Base-by-base conservation (phyloP, 352 stramenopile genomes). In the Thraustochytrium striatum region DNA sequence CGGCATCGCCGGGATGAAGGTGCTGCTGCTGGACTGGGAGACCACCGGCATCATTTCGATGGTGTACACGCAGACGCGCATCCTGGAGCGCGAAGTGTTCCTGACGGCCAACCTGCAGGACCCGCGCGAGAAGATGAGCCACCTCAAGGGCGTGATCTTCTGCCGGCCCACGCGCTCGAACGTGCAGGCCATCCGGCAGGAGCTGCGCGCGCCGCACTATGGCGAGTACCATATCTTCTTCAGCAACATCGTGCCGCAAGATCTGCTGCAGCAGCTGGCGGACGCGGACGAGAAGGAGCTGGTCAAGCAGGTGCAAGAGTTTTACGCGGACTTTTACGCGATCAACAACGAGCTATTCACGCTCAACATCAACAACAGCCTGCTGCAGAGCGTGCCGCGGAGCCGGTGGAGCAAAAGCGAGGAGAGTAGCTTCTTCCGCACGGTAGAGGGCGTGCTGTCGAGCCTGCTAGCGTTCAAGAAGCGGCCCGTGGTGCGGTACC, bases 221-320 rank as follows among this genome's bases (percentile, higher is more conserved):
- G 87, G 89, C 1, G 93, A 98, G 86, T 99, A 99, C 87, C 95
- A 99, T 86, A 88, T 99, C 61, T 99, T 98, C 85, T 99, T 99
- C 86, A 94, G 91, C 41, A 98, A 97, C 72, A 97, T 99, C 72
- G 70, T 98, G 47, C 87, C 93, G 28, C 85, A 94, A 1, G 91
- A 96, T 36, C 84, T 97, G 44, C 87, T 99, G 16, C 88, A 97
- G 82, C 87, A 96, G n/a, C 85, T 99, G 58, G 96, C 96, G 0
- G 91, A 98, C 69, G 89, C 90, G 28, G 97, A 99, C 86, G 88
- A 96, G 79, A 89, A 94, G 53, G 94, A 98, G 81, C 83, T 95
- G 52, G 92, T 99, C 11, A 82, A 84, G 61, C 89, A 94, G 85
- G 94, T 99, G 19, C 95, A 99, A 83, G 97, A 99, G 86, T 98